Percentiles rank a stretch among this genome's conserved stretches.
Evolutionary conservation across 2,329 filamentous ascomycete genomes (phyloP).

Genomic region (Colletotrichum sp.): DNA sequence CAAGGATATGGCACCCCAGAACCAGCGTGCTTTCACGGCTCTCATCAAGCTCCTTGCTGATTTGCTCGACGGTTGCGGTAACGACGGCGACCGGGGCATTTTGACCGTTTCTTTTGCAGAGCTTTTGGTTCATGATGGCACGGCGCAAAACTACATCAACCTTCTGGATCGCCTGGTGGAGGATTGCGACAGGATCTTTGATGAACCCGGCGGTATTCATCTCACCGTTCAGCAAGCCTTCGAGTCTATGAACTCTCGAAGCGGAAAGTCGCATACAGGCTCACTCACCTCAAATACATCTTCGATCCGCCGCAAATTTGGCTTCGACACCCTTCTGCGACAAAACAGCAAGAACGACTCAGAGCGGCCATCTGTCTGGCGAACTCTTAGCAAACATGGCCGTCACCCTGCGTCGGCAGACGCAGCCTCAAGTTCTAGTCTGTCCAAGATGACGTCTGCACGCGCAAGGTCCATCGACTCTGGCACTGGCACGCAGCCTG

Average conservation of each 20-base stretch:
- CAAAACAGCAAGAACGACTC: conserved; percentile 78
- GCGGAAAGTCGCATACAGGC: conserved; percentile 68
- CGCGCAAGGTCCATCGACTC: conserved; percentile 82
- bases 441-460: conserved; percentile 68
- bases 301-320: conserved; percentile 83
- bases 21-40: conserved; percentile 78
- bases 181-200: conserved; percentile 88
- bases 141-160: conserved; percentile 84
- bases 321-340: conserved; percentile 75
- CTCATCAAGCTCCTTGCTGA: conserved; percentile 87
- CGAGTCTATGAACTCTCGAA: conserved; percentile 65
- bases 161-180: conserved; percentile 87
- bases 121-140: conserved; percentile 77
- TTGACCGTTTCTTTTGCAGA: conserved; percentile 90
- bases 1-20: conserved; percentile 71
- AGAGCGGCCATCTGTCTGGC: conserved; percentile 80
- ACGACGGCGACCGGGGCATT: conserved; percentile 88
- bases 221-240: conserved; percentile 45
- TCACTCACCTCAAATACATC: conserved; percentile 87
- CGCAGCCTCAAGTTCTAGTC: conserved; percentile 60
- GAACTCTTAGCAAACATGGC: conserved; percentile 84
- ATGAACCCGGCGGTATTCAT: conserved; percentile 50
- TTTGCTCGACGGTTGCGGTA: conserved; percentile 85
- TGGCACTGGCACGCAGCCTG: conserved; percentile 56
- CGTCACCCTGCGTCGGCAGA: conserved; percentile 66